Evolutionary conservation across 352 stramenopile species (phyloP), one percentile per base, ranked within the genome.

Genomic region (Phytophthora idaei): DNA sequence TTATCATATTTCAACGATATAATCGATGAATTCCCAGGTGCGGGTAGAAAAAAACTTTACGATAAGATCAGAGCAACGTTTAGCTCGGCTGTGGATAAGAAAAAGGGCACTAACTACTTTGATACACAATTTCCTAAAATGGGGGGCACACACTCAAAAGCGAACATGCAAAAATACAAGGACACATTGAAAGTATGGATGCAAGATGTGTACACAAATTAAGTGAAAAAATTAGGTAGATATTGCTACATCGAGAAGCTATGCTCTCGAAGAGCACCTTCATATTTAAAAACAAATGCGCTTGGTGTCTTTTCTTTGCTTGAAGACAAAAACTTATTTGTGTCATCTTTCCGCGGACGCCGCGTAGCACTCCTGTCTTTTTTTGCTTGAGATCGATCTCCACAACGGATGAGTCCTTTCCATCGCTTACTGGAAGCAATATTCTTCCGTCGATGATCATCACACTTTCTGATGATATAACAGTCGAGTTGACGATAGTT

Each of bases 261-360:
- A 45, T 45, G 39, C 14, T 25, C 39, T 45, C 39, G 39, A 45
- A 17, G 12, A 25, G 11, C 14, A 14, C 27, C 14, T 45, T 47
- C 41, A 47, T 47, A n/a, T 47, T 47, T 27, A 28, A 47, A 45
- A 11, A 45, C 39, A 45, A 17, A 45, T 21, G 39, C 39, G 15
- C 39, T 25, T 25, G 39, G 39, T 45, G 39, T 45, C 21, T 45
- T 45, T 45, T 45, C 14, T 45, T 45, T 45, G 39, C 39, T 45
- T 11, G 39, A 17, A 17, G 39, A 45, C 5, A 45, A 8, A 4
- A 25, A 45, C 21, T 21, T 45, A 45, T 45, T 45, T 21, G 39
- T 45, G 39, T 45, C 39, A 45, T 7, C 5, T 21, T 17, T 45
- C 39, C 39, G 2, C 15, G 11, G 9, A 45, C 39, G 39, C 39